Evolutionary conservation across 2,329 filamentous ascomycete species (phyloP).

Genomic region (Nemania sp.): DNA sequence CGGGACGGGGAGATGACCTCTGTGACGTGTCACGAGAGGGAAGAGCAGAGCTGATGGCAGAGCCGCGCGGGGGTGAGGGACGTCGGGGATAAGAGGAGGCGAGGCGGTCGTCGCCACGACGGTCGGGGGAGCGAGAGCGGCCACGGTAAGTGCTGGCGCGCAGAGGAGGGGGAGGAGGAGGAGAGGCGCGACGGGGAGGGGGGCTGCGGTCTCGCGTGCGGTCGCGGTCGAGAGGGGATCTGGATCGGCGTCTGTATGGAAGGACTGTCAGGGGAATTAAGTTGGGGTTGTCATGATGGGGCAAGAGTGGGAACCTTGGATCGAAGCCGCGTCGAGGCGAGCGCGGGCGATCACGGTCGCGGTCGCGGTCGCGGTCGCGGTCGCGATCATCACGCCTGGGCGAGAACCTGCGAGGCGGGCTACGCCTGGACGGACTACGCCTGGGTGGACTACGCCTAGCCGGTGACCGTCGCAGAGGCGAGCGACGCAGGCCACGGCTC

Average conservation of each 20-base stretch:
- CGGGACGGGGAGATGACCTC: slow-evolving; percentile 56
- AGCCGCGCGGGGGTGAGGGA: slow-evolving; percentile 53
- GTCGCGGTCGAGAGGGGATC: slow-evolving; percentile 57
- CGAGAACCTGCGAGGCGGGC: slow-evolving; percentile 43
- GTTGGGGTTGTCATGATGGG: slow-evolving; percentile 32
- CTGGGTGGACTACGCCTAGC: slow-evolving; percentile 41
- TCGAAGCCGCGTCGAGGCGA: slow-evolving; percentile 47
- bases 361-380: slow-evolving; percentile 38
- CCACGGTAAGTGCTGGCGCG: slow-evolving; percentile 54
- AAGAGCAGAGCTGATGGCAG: slow-evolving; percentile 53
- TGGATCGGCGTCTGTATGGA: slow-evolving; percentile 53
- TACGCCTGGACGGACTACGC: slow-evolving; percentile 40
- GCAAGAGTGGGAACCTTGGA: slow-evolving; percentile 41
- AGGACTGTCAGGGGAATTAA: slow-evolving; percentile 35
- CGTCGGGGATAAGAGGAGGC: slow-evolving; percentile 46
- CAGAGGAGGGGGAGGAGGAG: slow-evolving; percentile 41
- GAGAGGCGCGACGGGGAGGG: slow-evolving; percentile 43
- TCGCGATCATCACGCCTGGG: slow-evolving; percentile 45
- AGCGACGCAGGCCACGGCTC: slow-evolving; percentile 45
- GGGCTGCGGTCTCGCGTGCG: slow-evolving; percentile 42
- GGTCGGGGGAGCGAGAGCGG: slow-evolving; percentile 56
- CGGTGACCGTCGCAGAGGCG: slow-evolving; percentile 42
- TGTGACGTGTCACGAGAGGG: slow-evolving; percentile 55
- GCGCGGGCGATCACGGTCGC: slow-evolving; percentile 43
- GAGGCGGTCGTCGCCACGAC: slow-evolving; percentile 52